These are phyloP conservation scores for Microdochium nivale DNA, from an alignment of 2,329 filamentous ascomycete species.

Conservation along the genomic window DNA sequence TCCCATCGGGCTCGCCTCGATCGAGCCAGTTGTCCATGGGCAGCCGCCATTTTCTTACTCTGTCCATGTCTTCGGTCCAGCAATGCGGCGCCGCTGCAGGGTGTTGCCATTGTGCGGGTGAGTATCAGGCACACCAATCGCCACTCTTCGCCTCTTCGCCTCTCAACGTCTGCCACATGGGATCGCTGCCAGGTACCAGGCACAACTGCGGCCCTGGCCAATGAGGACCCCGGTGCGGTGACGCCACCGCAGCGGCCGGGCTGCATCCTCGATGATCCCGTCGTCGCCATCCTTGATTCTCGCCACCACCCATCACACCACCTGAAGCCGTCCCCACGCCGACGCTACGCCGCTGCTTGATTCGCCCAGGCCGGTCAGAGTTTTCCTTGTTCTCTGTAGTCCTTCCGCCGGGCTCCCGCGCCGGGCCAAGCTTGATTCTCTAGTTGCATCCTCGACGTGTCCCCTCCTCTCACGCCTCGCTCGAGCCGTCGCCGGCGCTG, in stretches of 20 bases:
- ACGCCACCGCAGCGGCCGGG: not conserved
- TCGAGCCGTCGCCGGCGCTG: not conserved
- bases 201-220: conserved; percentile 9
- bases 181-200: conserved; percentile 15
- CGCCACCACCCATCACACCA: not conserved
- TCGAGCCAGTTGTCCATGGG: too few relatives aligned
- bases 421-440: not conserved
- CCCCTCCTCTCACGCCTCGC: not conserved
- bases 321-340: not conserved
- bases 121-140: not conserved
- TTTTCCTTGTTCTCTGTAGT: not conserved
- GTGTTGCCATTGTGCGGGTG: too few relatives aligned
- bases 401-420: not conserved
- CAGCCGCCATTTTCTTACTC: too few relatives aligned
- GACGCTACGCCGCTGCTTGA: not conserved
- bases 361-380: not conserved
- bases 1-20: too few relatives aligned
- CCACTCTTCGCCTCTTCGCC: not conserved
- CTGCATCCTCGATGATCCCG: not conserved
- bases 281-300: not conserved
- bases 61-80: too few relatives aligned
- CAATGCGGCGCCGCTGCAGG: too few relatives aligned
- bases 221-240: conserved; percentile 4
- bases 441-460: not conserved
- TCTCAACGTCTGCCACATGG: conserved; percentile 11